These are phyloP conservation scores for Aureobasidium sp. DNA, from an alignment of 2,329 filamentous ascomycete species.

Conservation along the genomic window DNA sequence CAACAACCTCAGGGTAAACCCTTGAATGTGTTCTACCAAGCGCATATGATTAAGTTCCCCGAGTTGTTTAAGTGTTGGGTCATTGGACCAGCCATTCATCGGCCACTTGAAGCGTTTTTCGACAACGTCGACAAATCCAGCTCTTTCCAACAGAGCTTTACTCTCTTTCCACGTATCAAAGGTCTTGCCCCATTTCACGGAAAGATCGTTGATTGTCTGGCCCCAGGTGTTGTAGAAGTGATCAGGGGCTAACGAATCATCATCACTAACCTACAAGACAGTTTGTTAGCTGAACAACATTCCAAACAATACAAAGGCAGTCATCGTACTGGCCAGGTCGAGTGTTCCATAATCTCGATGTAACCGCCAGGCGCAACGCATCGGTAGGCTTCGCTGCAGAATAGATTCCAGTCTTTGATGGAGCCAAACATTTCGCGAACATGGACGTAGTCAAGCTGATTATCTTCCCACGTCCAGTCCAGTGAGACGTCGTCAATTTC, in stretches of 20 bases:
- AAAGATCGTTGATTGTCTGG: not conserved
- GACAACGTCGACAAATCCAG: slow-evolving; percentile 39
- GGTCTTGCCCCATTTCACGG: slow-evolving; percentile 8
- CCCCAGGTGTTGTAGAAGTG: slow-evolving; percentile 11
- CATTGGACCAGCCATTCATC: slow-evolving; percentile 24
- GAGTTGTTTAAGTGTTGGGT: slow-evolving; percentile 5
- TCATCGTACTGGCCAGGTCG: slow-evolving; percentile 24
- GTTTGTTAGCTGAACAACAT: not conserved
- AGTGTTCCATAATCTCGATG: slow-evolving; percentile 34
- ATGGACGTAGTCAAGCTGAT: slow-evolving; percentile 39
- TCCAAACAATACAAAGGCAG: not conserved
- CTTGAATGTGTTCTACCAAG: slow-evolving; percentile 6
- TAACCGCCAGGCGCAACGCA: slow-evolving; percentile 31
- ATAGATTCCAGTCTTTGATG: slow-evolving; percentile 39
- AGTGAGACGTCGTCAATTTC: slow-evolving; percentile 40
- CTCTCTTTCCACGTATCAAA: slow-evolving; percentile 15
- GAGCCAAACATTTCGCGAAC: slow-evolving; percentile 38
- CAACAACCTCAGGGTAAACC: slow-evolving; percentile 11
- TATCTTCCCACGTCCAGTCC: slow-evolving; percentile 32
- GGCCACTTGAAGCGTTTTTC: slow-evolving; percentile 36
- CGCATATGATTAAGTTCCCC: slow-evolving; percentile 7
- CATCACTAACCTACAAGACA: slow-evolving; percentile 21
- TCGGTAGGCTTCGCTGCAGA: slow-evolving; percentile 27
- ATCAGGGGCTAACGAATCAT: slow-evolving; percentile 25
- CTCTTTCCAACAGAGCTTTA: slow-evolving; percentile 19